Evolutionary conservation across 352 stramenopile genomes (phyloP), one percentile per base, ranked within the genome.

Genomic region (Phytophthora aleatoria): DNA sequence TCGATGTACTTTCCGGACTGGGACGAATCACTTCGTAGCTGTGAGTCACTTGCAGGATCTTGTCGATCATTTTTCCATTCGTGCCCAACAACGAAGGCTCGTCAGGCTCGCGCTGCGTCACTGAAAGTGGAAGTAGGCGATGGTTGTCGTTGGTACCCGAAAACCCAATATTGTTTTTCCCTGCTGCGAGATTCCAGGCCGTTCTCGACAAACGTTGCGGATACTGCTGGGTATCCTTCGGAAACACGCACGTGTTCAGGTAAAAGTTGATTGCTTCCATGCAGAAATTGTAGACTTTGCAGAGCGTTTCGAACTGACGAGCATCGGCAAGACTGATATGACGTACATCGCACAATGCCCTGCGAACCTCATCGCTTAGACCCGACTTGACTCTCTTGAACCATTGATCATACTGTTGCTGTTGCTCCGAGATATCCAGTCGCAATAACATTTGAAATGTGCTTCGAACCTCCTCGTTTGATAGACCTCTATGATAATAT

Each of bases 81-180:
- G 90, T 97, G 1, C 66, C 83, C 3, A 73, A 64, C 7, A 98
- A 33, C 0, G 69, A 54, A 24, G 71, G 53, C 5, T 87, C 80
- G 4, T 76, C 41, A 3, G 87, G 83, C 48, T 92, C 83, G 10
- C 53, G 67, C 57, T 96, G 89, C 0, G 45, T 53, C 24, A 96
- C 81, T 15, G 89, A 81, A 0, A 87, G 26, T 3, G 89, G 91
- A 4, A 97, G 69, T 51, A 97, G 48, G 0, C 71, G 72, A 12
- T 96, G 86, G 30, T 91, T 97, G 60, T 97, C 90, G 57, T 97
- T 97, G 11, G 90, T 98, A 0, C 90, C 92, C 0, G 88, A 97
- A 55, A 97, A 97, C 2, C 91, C 91, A 16, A 96, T 74, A 20
- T 80, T 81, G 0, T 61, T 70, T 2, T 71, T 51, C 1, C 88